Base-by-base conservation (phyloP, 2,329 filamentous ascomycete species). In the Dryadomyces quercus-mongolicae region DNA sequence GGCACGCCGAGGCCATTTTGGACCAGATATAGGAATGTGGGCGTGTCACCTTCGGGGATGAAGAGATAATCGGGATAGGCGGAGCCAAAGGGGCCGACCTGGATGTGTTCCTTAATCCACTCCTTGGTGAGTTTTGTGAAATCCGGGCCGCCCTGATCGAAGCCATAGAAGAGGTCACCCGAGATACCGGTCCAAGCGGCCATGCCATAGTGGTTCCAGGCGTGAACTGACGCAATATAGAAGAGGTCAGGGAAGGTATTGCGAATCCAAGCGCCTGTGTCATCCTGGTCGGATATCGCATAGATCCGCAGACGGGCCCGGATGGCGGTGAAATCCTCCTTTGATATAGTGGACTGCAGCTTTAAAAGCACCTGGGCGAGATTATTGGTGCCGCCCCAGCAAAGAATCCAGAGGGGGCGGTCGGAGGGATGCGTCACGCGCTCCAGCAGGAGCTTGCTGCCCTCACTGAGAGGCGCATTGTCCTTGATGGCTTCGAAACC, bases 221-320 rank as follows among this genome's bases (percentile, higher is more conserved):
- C 76, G 60, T 82, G 79, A 1, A 80, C 63, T 0, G 74, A 77
- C 15, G 66, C 67, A 53, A 82, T 78, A 62, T 79, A 81, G 59
- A 78, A 75, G 7, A 82, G 61, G 25, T 76, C 71, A 0, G 79
- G 76, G 56, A 73, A 81, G 2, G 69, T 71, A 48, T 68, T 64
- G 16, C 78, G 72, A 40, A 82, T 75, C 78, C 77, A 82, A 0
- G 71, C 64, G 0, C 76, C 77, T 0, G 74, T 73, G 57, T 82
- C 73, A 57, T 82, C 78, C 58, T 82, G 78, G 58, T 82, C 79
- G 7, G 76, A 80, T 54, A 82, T 80, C 40, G 77, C 66, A 61
- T 80, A 80, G 9, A 79, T 69, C 13, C 75, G 67, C 3, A 80
- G 62, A 57, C 72, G 73, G 3, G 64, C 58, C 2, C 68, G 63